A percentile compares a stretch with the other conserved stretches of the same genome.
phyloP scores from a whole-genome alignment of 1,284 basidiomycete genomes.

The Leucoagaricus sp. region DNA sequence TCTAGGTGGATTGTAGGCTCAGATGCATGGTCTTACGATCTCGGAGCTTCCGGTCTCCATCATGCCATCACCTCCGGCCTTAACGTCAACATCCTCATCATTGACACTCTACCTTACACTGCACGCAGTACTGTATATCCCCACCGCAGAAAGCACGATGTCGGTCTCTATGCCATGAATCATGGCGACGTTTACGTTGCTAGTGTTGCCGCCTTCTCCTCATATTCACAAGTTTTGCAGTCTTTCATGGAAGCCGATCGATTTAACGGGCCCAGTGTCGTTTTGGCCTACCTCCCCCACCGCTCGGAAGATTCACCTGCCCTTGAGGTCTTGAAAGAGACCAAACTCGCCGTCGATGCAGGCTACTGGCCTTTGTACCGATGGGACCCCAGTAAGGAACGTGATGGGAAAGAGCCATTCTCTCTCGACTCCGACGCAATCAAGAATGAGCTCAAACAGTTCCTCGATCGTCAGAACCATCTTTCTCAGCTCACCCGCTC shows the following conservation, averaged over 20 bases:
- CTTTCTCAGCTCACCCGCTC: slow-evolving; percentile 88
- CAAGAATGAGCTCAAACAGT: slow-evolving; percentile 93
- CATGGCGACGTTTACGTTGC: slow-evolving; percentile 97
- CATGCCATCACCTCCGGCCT: slow-evolving; percentile 90
- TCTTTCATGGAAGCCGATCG: slow-evolving; percentile 90
- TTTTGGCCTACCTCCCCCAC: slow-evolving; percentile 96
- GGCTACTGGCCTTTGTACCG: slow-evolving; percentile 99
- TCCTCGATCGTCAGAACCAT: slow-evolving; percentile 97
- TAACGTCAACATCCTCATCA: slow-evolving; percentile 94
- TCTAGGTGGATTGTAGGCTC: slow-evolving; percentile 97
- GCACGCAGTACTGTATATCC: slow-evolving; percentile 71
- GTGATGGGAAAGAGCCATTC: slow-evolving; percentile 81
- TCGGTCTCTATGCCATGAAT: slow-evolving; percentile 98
- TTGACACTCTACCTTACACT: slow-evolving; percentile 92
- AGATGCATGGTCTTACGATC: slow-evolving; percentile 97
- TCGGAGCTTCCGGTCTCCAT: slow-evolving; percentile 95
- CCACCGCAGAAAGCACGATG: slow-evolving; percentile 85
- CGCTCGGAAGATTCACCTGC: slow-evolving; percentile 75
- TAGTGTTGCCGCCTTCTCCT: slow-evolving; percentile 93
- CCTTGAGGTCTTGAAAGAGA: slow-evolving; percentile 92
- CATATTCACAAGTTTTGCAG: slow-evolving; percentile 94
- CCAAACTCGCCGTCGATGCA: slow-evolving; percentile 94
- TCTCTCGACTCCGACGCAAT: slow-evolving; percentile 91
- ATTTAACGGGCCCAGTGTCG: slow-evolving; percentile 88
- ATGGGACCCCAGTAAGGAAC: slow-evolving; percentile 91